Conservation (phyloP, 2,329 filamentous ascomycete species). For the Emergomyces africanus region DNA sequence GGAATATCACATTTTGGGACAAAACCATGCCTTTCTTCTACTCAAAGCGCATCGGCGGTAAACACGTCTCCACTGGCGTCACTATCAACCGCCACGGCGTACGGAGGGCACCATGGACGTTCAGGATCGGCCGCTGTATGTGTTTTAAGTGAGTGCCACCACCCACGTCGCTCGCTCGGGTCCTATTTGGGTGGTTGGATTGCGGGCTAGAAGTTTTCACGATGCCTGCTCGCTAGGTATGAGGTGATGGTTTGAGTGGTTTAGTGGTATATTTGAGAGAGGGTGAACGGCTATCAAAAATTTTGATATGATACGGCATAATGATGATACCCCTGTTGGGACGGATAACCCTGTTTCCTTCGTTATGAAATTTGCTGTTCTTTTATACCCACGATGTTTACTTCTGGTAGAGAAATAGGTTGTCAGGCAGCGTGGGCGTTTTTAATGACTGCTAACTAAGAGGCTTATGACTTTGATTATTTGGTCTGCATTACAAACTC, state of each 20-base stretch:
- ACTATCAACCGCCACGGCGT: constrained; percentile 41
- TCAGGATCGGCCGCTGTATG: constrained; percentile 38
- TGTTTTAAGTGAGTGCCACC: constrained; percentile 37
- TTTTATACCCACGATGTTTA: neutral
- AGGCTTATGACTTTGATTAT: neutral
- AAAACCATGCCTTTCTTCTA: constrained; percentile 24
- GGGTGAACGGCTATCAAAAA: neutral
- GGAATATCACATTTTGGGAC: neutral
- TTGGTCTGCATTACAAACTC: neutral
- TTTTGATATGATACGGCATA: neutral
- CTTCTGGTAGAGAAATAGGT: neutral
- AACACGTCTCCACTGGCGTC: constrained; percentile 35
- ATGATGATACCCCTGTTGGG: neutral
- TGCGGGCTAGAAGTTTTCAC: neutral
- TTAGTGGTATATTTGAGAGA: neutral
- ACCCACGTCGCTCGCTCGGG: neutral
- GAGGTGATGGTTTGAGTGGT: neutral
- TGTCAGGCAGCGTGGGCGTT: neutral
- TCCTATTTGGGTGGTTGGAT: neutral
- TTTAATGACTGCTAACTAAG: neutral
- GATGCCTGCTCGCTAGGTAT: neutral
- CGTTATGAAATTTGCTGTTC: neutral
- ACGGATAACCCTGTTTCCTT: neutral
- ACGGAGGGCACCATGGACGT: constrained; percentile 38
- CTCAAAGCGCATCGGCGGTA: constrained; percentile 24